Base-by-base conservation (phyloP, 2,329 filamentous ascomycete species). In the Trichophyton simii region DNA sequence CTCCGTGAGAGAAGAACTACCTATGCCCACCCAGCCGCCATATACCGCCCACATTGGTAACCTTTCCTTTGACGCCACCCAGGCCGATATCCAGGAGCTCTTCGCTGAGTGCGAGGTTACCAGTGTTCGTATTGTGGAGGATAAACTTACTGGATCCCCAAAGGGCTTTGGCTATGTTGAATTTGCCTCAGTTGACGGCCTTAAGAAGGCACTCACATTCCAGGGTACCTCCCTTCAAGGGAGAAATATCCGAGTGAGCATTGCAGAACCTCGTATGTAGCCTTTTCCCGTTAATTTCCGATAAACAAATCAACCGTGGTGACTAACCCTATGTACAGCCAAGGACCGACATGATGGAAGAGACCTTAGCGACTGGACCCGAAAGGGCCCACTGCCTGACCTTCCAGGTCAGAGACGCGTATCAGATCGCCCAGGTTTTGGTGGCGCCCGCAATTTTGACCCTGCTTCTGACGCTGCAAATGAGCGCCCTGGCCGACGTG, bases 101-200 rank as follows among this genome's bases (percentile, higher is more conserved):
- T 95, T 99, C 72, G 78, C 81, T 59, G 89, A 82, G 61, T 96
- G 92, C 75, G 83, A 90, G 66, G 87, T 96, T 68, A 88, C 88
- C 67, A 96, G 85, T 72, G 90, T 99, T 67, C 89, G 94, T 70
- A 91, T 99, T 69, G 95, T 99, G 66, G 92, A 96, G 79, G 95
- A 99, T 77, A 94, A 92, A 72, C 82, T 96, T 74, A 88, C 94
- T 72, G 85, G 87, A 75, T 91, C 91, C 71, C 94, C 94, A 66
- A 99, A 99, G 80, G 94, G 94, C 57, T 99, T 99, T 70, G 94
- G 92, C 64, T 99, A 99, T 74, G 92, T 95, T 66, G 94, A 99
- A 75, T 99, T 99, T 71, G 85, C 82, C 67, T 87, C 85, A 59
- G 78, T 94, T 52, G 92, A 97, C 58, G 92, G 92, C 63, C 80